Evolutionary conservation across 345 rosid genomes (phyloP), one percentile per base, ranked within the genome.

Genomic region (Bruguiera parviflora): DNA sequence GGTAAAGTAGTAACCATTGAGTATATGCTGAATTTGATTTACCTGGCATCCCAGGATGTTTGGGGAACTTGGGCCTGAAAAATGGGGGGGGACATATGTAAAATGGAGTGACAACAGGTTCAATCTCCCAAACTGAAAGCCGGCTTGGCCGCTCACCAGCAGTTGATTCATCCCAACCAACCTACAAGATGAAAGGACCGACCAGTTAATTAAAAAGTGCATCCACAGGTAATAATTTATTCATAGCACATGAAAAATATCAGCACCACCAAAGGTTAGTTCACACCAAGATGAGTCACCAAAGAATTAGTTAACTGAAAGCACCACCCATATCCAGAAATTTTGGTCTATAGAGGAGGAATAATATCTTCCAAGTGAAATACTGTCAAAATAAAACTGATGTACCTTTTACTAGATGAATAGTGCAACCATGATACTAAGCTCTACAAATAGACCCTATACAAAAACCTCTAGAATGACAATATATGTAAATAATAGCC

Each of bases 81-180:
- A 95, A 92, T 1, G 98, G 98, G 65, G 98, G 98, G 53, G 99
- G 98, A 27, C 92, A 92, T 55, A 95, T 95, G 84, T 85, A 90
- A 78, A 95, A 95, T 32, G 99, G 99, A 71, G 96, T 83, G 61
- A 86, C 83, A 31, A 95, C 96, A 0, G 98, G 99, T 76, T 95
- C 98, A 65, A 83, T 79, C 24, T 92, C 99, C 99, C 99, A 95
- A n/a, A 87, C 73, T 13, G 99, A 92, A 70, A 95, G 98, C 63
- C 97, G 81, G 69, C 84, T 83, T 57, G 92, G 99, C 64, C 98
- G 75, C 57, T 89, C 97, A 67, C 98, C 94, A 56, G 94, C 88
- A 51, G 98, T 83, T 24, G 98, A 95, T 70, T 95, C 97, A 75
- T 92, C 99, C 99, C 99, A 95, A 32, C 97, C 98, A 56, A 95